Conservation (phyloP, 2,329 filamentous ascomycete species). For the Colletotrichum somersetense region DNA sequence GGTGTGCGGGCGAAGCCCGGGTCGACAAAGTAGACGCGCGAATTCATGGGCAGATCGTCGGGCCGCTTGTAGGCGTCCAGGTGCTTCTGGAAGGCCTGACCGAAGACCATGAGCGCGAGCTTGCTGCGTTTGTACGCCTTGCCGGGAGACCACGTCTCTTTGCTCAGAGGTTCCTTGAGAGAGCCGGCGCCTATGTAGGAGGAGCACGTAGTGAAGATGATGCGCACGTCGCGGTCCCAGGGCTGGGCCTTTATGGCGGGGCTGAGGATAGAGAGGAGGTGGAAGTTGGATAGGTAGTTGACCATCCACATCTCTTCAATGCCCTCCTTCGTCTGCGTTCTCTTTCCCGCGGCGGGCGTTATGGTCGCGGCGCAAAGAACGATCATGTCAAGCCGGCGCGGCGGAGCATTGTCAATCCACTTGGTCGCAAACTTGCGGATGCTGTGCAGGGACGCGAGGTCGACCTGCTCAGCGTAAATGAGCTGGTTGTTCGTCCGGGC, state of each 20-base stretch:
- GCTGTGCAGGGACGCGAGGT: constrained; percentile 88
- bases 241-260: constrained; percentile 93
- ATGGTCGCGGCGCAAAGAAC: constrained; percentile 87
- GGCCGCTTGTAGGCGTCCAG: constrained; percentile 86
- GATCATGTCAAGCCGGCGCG: constrained; percentile 89
- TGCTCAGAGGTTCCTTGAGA: constrained; percentile 65
- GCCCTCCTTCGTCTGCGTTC: constrained; percentile 78
- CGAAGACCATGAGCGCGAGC: constrained; percentile 90
- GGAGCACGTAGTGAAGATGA: constrained; percentile 88
- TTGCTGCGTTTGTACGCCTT: constrained; percentile 75
- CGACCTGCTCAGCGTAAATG: constrained; percentile 95
- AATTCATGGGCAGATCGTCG: constrained; percentile 84
- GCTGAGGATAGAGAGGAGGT: constrained; percentile 89
- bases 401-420: constrained; percentile 97
- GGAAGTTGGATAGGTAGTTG: constrained; percentile 96
- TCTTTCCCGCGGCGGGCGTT: constrained; percentile 74
- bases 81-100: constrained; percentile 91
- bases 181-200: constrained; percentile 86
- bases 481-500: constrained; percentile 82
- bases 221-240: constrained; percentile 90
- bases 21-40: constrained; percentile 87
- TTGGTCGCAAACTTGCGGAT: constrained; percentile 94
- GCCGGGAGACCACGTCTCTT: constrained; percentile 66
- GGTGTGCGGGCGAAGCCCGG: constrained; percentile 88
- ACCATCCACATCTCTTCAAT: constrained; percentile 93